Base-by-base conservation (phyloP, 441 rosid species). In the Adansonia rubrostipa region DNA sequence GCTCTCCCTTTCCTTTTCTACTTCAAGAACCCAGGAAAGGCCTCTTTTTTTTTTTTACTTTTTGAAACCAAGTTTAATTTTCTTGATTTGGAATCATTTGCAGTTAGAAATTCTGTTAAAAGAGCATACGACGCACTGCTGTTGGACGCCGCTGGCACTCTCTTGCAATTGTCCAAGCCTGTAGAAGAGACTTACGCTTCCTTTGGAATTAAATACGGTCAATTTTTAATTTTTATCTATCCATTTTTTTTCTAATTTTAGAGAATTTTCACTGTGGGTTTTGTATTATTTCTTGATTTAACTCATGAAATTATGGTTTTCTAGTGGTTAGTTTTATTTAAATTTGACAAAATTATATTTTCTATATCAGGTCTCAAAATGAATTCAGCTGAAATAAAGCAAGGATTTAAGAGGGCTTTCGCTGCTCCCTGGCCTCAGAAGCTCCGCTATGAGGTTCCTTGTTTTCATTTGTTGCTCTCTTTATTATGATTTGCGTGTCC, bases 101-200 rank as follows among this genome's bases (percentile, higher is more conserved):
- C 45, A 65, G 87, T 78, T 62, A 79, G 76, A 68, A 87, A 79
- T 74, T 82, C 80, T 51, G 77, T 80, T 5, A 78, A 77, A 80
- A 89, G 80, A 83, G 92, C 92, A 9, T 92, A 91, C 82, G 97
- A 91, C 83, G 97, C 89, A 20, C 80, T 95, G 77, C 79, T 93
- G 82, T 81, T 95, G 87, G 97, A 95, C 78, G 97, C 97, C 22
- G 97, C 97, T 50, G 97, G 97, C 53, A 95, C 97, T 47, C 97
- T 95, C 78, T 78, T 95, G 86, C 98, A 91, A 72, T 77, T 95
- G 82, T 57, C 91, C 10, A 79, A 79, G 24, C 98, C 98, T 19
- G 97, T 95, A 6, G 92, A 89, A 70, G 91, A 95, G 79, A 90
- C 90, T 50, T 93, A 95, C 73, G 89, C 94, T 72, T 86, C 97